These are phyloP conservation scores for Fusarium sublunatum DNA, from an alignment of 2,329 filamentous ascomycete genomes.

Conservation along the genomic window DNA sequence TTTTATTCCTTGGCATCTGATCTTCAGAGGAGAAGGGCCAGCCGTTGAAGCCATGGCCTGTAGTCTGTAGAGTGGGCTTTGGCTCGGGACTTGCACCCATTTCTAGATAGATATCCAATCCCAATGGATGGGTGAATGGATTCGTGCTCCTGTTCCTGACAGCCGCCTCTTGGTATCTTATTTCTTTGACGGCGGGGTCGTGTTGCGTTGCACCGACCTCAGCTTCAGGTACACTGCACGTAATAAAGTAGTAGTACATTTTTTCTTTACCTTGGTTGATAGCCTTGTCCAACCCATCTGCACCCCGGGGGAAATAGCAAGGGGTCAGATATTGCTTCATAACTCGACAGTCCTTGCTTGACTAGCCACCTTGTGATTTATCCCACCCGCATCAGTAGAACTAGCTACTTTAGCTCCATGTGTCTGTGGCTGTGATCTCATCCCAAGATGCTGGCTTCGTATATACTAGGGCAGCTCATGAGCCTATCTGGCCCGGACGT, in stretches of 20 bases:
- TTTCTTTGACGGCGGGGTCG: slow-evolving; percentile 30
- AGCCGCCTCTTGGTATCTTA: slow-evolving; percentile 17
- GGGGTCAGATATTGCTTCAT: slow-evolving; percentile 22
- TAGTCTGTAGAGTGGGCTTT: not conserved
- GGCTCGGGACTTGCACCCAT: not conserved
- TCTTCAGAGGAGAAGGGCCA: slow-evolving; percentile 24
- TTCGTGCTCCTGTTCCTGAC: slow-evolving; percentile 22
- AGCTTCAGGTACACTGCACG: slow-evolving; percentile 45
- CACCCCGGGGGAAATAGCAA: slow-evolving; percentile 19
- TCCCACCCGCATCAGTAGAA: slow-evolving; percentile 3
- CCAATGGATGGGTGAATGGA: too few species aligned
- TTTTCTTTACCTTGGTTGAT: slow-evolving; percentile 4
- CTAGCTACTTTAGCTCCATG: slow-evolving; percentile 13
- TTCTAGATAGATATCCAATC: not conserved
- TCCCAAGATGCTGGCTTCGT: slow-evolving; percentile 31
- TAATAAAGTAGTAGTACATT: slow-evolving; percentile 13
- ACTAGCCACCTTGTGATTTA: slow-evolving; percentile 26
- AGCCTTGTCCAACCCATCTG: slow-evolving; percentile 13
- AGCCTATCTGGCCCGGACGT: slow-evolving; percentile 31
- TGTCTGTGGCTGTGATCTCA: slow-evolving; percentile 30
- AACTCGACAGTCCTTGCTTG: slow-evolving; percentile 27
- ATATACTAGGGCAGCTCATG: slow-evolving; percentile 8
- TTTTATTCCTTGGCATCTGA: slow-evolving; percentile 46
- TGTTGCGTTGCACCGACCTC: slow-evolving; percentile 46
- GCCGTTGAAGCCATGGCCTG: slow-evolving; percentile 11